Conservation (phyloP, 169 alveolate genomes). For the Babesia bovis region DNA sequence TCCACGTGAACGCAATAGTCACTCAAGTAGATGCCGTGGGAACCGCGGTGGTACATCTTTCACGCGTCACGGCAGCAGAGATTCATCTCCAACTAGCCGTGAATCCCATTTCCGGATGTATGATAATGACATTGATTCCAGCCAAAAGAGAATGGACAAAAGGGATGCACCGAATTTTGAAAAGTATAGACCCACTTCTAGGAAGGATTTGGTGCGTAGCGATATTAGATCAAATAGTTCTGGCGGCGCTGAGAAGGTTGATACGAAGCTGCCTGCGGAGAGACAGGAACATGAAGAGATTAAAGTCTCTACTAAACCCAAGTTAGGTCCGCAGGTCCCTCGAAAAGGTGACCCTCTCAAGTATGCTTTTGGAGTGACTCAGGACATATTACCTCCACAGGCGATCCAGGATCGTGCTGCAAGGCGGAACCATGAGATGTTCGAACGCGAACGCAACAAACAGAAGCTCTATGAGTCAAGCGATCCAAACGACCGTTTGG, state of each 20-base stretch:
- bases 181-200: too few relatives aligned
- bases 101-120: too few relatives aligned
- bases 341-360: slow-evolving; percentile 39
- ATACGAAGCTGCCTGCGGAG: background rate
- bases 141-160: too few relatives aligned
- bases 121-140: too few relatives aligned
- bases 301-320: background rate
- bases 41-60: too few relatives aligned
- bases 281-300: background rate
- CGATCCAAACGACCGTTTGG: slow-evolving; percentile 2
- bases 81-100: too few relatives aligned
- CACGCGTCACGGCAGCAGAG: too few relatives aligned
- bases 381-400: slow-evolving; percentile 64
- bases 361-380: slow-evolving; percentile 67
- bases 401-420: slow-evolving; percentile 55
- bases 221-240: too few relatives aligned
- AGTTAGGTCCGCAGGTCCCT: slow-evolving; percentile 50
- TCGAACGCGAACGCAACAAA: background rate
- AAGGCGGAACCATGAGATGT: slow-evolving; percentile 18
- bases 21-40: too few relatives aligned
- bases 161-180: too few relatives aligned
- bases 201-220: too few relatives aligned
- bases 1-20: too few relatives aligned
- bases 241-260: background rate
- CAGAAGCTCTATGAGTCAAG: background rate